Conservation (phyloP, 2,329 filamentous ascomycete species). For the Verruconis gallopava region DNA sequence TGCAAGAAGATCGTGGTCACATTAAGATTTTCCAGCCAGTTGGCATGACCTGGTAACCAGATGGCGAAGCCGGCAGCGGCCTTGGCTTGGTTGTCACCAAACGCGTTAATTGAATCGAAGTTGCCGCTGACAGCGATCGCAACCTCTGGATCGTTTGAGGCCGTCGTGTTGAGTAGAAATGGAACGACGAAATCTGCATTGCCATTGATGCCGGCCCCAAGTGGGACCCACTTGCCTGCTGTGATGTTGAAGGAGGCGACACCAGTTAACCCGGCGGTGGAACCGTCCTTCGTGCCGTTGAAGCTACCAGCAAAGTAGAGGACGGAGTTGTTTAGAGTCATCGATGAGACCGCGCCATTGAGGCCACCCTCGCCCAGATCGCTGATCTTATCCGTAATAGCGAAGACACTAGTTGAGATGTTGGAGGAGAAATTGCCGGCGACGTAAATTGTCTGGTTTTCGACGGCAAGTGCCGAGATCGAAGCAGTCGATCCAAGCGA, state of each 20-base stretch:
- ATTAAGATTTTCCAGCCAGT: slow-evolving; percentile 74
- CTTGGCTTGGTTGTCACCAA: slow-evolving; percentile 48
- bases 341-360: slow-evolving; percentile 61
- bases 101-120: slow-evolving; percentile 61
- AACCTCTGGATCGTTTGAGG: slow-evolving; percentile 44
- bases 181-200: slow-evolving; percentile 61
- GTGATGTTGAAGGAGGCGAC: slow-evolving; percentile 63
- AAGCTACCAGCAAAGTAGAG: slow-evolving; percentile 82
- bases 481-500: slow-evolving; percentile 54
- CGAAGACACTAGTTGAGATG: slow-evolving; percentile 58
- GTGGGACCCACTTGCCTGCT: slow-evolving; percentile 57
- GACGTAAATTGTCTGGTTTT: slow-evolving; percentile 55
- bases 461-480: slow-evolving; percentile 54
- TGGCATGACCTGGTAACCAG: slow-evolving; percentile 74
- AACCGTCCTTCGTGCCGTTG: slow-evolving; percentile 53
- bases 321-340: slow-evolving; percentile 51
- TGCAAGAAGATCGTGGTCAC: slow-evolving; percentile 51
- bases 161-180: slow-evolving; percentile 67
- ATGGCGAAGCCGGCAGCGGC: slow-evolving; percentile 66
- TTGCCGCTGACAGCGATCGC: slow-evolving; percentile 69
- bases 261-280: slow-evolving; percentile 53
- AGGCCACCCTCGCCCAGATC: slow-evolving; percentile 51
- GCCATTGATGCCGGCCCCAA: slow-evolving; percentile 80
- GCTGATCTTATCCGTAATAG: slow-evolving; percentile 51
- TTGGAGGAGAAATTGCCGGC: slow-evolving; percentile 70